Evolutionary conservation across 768 basidiomycete genomes (phyloP).

Genomic region (Megacollybia marginata): DNA sequence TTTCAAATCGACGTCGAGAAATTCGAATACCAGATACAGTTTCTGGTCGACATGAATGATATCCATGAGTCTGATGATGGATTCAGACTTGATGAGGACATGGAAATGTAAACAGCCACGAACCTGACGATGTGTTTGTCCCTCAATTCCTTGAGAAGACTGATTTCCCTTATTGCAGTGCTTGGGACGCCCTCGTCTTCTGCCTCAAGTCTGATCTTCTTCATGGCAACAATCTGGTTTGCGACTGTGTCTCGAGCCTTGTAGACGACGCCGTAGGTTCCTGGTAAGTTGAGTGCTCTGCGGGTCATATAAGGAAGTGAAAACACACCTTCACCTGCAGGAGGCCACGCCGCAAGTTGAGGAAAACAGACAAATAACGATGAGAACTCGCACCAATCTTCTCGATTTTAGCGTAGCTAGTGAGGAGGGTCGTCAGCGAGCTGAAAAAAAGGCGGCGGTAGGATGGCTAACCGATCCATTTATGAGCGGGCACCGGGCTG

Average conservation of each 20-base stretch:
- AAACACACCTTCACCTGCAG: constrained; percentile 43
- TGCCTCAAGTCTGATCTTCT: constrained; percentile 97
- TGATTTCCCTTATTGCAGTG: constrained; percentile 97
- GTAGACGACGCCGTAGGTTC: constrained; percentile 98
- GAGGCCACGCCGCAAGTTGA: neutral
- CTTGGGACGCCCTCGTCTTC: constrained; percentile 99
- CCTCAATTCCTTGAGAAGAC: constrained; percentile 91
- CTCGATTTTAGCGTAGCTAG: constrained; percentile 93
- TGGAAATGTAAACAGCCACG: constrained; percentile 12
- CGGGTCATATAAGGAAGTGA: constrained; percentile 2
- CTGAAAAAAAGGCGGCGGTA: neutral
- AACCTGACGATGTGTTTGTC: constrained; percentile 95
- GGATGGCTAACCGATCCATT: constrained; percentile 39
- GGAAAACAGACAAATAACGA: neutral
- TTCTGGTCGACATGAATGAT: constrained; percentile 97
- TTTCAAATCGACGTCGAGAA: constrained; percentile 94
- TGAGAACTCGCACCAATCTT: constrained; percentile 79
- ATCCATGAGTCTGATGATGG: constrained; percentile 67
- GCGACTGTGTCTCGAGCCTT: constrained; percentile 81
- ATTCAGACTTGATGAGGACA: neutral
- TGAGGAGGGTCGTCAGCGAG: neutral
- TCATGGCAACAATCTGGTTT: constrained; percentile 86
- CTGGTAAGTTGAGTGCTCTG: constrained; percentile 31
- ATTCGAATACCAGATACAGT: constrained; percentile 96
- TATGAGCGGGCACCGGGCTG: neutral